Evolutionary conservation across 805 yeast species (phyloP), one percentile per base, ranked within the genome.

Genomic region (Metschnikowia reukaufii): DNA sequence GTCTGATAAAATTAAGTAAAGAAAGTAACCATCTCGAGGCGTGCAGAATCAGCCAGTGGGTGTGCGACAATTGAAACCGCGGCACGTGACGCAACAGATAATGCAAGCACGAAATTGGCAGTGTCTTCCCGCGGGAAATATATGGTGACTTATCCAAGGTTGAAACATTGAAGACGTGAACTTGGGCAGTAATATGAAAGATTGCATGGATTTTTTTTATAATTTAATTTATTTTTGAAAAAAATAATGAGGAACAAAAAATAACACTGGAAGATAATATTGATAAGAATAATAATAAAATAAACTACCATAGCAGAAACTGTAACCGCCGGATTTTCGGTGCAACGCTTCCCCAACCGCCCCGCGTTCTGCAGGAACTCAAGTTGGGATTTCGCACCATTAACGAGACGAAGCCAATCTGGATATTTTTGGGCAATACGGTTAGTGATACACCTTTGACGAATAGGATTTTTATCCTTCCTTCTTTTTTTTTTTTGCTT

Each of bases 321-420:
- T n/a, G n/a, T n/a, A n/a, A n/a, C n/a, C n/a, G n/a, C n/a, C n/a
- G n/a, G n/a, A n/a, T n/a, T n/a, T n/a, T n/a, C n/a, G n/a, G n/a
- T n/a, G n/a, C n/a, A n/a, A n/a, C 20, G 13, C 38, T 44, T 38
- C 42, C 6, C 42, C n/a, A n/a, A 18, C n/a, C 36, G 46, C 42
- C 42, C 42, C 42, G 16, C 47, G 37, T 38, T 34, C 42, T 33
- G 42, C 42, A 37, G 39, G 31, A 33, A 6, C 20, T 18, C 20
- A 27, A 32, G 12, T 15, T 16, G 37, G 20, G 42, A 38, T 38
- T 31, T 25, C 44, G 44, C 36, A 13, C 42, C 17, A 13, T 30
- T 29, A 39, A 37, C 36, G 44, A 32, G 30, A 13, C 41, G 3
- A 37, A 16, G 25, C 25, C 37, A 34, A 10, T 18, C 25, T 19